A percentile compares a stretch with the other conserved stretches of the same genome.
Evolutionary conservation across 1,284 basidiomycete genomes (phyloP).

Genomic region (Trichosporon coremiiforme): DNA sequence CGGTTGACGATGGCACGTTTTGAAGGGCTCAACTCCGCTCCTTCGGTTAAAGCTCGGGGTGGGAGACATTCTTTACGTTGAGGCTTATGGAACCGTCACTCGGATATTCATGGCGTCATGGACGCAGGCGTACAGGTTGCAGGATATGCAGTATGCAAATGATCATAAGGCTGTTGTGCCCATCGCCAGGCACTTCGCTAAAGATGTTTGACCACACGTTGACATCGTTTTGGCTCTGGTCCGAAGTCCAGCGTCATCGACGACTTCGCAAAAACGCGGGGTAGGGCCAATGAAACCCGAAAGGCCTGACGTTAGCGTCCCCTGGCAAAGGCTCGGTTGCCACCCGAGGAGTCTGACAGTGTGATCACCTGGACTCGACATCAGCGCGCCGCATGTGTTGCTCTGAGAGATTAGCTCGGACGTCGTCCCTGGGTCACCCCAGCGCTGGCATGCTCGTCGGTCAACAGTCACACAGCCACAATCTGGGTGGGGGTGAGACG

Average conservation of each 20-base stretch:
- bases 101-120: not conserved
- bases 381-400: too few species aligned
- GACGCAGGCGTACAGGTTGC: not conserved
- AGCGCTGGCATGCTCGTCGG: too few species aligned
- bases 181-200: slow-evolving; percentile 5
- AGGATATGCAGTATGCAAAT: too few species aligned
- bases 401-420: too few species aligned
- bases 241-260: not conserved
- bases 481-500: too few species aligned
- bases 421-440: too few species aligned
- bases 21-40: not conserved
- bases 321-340: not conserved
- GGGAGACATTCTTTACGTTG: not conserved
- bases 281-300: not conserved
- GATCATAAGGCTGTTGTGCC: not conserved
- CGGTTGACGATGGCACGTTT: too few species aligned
- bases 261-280: not conserved
- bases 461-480: too few species aligned
- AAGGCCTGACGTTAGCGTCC: not conserved
- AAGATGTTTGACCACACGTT: not conserved
- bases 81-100: slow-evolving; percentile 2
- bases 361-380: too few species aligned
- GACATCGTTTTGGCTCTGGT: slow-evolving; percentile 2
- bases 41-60: not conserved
- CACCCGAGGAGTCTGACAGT: slow-evolving; percentile 11